Evolutionary conservation across 2,329 filamentous ascomycete genomes (phyloP).

Genomic region (Fusarium torreyae): DNA sequence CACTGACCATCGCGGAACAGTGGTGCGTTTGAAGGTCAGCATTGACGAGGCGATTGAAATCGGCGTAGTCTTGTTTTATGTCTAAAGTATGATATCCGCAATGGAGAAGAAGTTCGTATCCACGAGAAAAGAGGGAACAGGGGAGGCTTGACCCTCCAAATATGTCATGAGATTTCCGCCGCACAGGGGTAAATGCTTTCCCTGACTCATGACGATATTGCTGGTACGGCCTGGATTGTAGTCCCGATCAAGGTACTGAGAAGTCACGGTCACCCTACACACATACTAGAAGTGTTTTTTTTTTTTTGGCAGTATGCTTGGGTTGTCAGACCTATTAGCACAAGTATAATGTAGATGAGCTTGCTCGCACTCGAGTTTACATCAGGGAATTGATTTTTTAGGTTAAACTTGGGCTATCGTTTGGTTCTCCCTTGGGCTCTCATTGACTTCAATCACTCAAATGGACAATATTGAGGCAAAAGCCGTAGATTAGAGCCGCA

Average conservation of each 20-base stretch:
- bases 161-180: not conserved
- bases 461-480: not conserved
- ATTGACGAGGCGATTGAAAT: not conserved
- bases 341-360: too few species aligned
- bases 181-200: not conserved
- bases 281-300: too few species aligned
- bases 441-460: too few species aligned
- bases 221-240: not conserved
- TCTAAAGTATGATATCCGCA: not conserved
- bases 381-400: too few species aligned
- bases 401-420: too few species aligned
- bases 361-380: too few species aligned
- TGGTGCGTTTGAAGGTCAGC: not conserved
- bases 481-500: not conserved
- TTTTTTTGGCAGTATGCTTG: too few species aligned
- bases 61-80: not conserved
- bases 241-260: too few species aligned
- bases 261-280: too few species aligned
- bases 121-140: not conserved
- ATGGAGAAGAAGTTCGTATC: not conserved
- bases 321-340: too few species aligned
- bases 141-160: not conserved
- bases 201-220: too few species aligned
- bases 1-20: not conserved
- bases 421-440: too few species aligned